A percentile compares a stretch with the other conserved stretches of the same genome.
These are phyloP conservation scores for Phialophora chinensis DNA, from an alignment of 2,329 filamentous ascomycete genomes.

Conservation along the genomic window DNA sequence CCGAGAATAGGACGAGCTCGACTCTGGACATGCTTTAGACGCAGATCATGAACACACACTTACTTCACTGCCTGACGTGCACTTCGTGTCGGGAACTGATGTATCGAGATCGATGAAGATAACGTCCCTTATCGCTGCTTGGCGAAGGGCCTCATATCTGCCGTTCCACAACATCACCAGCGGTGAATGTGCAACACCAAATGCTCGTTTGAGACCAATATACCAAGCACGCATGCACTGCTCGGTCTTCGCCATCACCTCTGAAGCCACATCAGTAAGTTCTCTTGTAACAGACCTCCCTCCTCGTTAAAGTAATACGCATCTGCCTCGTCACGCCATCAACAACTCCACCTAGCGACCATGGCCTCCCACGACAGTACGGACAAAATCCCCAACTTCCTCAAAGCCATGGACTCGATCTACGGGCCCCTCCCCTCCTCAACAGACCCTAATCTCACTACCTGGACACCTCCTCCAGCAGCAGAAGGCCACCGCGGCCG, in stretches of 20 bases:
- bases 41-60: not conserved
- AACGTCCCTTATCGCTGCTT: not conserved
- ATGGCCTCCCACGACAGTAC: constrained; percentile 21
- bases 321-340: not conserved
- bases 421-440: constrained; percentile 46
- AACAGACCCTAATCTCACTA: constrained; percentile 38
- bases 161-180: not conserved
- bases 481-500: constrained; percentile 63
- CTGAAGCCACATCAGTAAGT: not conserved
- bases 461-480: constrained; percentile 58
- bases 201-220: not conserved
- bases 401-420: constrained; percentile 48
- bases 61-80: not conserved
- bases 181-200: not conserved
- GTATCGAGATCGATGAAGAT: not conserved
- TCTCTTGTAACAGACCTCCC: not conserved
- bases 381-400: constrained; percentile 39
- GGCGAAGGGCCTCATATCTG: not conserved
- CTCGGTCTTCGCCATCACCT: not conserved
- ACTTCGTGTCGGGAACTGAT: not conserved
- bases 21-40: not conserved
- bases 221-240: not conserved
- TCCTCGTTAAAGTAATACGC: not conserved
- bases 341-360: not conserved
- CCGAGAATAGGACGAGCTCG: not conserved